phyloP scores from a whole-genome alignment of 495 filamentous ascomycete genomes.

The Hyaloscypha bicolor region DNA sequence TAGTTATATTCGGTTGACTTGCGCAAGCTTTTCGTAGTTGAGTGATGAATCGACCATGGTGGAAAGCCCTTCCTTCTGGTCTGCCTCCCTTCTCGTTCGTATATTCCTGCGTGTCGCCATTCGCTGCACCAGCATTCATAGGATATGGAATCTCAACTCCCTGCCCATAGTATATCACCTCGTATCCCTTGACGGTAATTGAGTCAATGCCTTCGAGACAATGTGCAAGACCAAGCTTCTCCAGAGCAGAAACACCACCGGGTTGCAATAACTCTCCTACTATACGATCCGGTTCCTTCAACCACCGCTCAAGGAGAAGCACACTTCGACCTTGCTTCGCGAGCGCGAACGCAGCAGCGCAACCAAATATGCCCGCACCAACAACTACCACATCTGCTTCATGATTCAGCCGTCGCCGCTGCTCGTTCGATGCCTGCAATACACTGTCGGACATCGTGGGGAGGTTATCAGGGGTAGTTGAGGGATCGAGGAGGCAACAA shows the following conservation, averaged over 20 bases:
- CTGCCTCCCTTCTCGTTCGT: conserved; percentile 32
- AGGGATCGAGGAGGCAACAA: background rate
- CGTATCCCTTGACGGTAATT: conserved; percentile 79
- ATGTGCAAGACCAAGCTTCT: conserved; percentile 74
- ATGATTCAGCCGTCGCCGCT: conserved; percentile 53
- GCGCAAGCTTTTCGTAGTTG: conserved; percentile 70
- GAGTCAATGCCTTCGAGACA: conserved; percentile 92
- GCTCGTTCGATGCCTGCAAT: conserved; percentile 19
- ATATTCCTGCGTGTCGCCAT: conserved; percentile 15
- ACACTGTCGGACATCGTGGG: conserved; percentile 17
- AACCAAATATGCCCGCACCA: conserved; percentile 88
- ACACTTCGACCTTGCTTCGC: conserved; percentile 87
- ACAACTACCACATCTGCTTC: conserved; percentile 83
- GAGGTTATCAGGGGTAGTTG: background rate
- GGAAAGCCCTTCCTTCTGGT: conserved; percentile 73
- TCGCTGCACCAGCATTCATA: conserved; percentile 30
- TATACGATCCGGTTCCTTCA: conserved; percentile 95
- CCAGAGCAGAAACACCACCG: conserved; percentile 80
- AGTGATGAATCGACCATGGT: conserved; percentile 83
- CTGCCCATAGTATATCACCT: conserved; percentile 80
- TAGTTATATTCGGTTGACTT: conserved; percentile 67
- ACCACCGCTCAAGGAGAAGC: conserved; percentile 82
- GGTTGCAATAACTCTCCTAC: conserved; percentile 95
- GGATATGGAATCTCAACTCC: conserved; percentile 81
- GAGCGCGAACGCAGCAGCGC: conserved; percentile 80